Base-by-base conservation (phyloP, 2,329 filamentous ascomycete species). In the Pseudogymnoascus sp. region DNA sequence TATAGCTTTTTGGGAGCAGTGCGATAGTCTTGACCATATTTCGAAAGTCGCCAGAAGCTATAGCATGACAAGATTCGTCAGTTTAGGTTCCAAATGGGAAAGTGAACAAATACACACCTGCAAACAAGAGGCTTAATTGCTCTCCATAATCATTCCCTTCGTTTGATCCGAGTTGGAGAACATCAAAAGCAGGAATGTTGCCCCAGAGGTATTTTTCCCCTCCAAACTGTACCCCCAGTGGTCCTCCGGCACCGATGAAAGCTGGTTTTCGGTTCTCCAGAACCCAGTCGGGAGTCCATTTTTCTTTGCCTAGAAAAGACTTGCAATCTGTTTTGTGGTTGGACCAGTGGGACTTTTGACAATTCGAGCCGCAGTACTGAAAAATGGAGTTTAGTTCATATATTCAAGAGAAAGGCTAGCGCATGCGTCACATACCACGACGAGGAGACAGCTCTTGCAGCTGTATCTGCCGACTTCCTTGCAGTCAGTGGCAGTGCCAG, bases 41-140 rank as follows among this genome's bases (percentile, higher is more conserved):
- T 41, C 78, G 70, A 5, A 76, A 61, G 63, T 80, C 77, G 5
- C 76, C 78, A 8, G 78, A 80, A 4, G 76, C 79, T 79, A 60
- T 59, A 6, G 52, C n/a, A 55, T 21, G 37, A 62, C 49, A 8
- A 55, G 59, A 59, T 14, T 52, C 31, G 35, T 59, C 33, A n/a
- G 62, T 45, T 12, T 58, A n/a, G 28, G 58, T 52, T n/a, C 43
- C n/a, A 3, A 63, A 25, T 28, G 62, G 49, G 4, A 31, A 31
- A 31, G 28, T 31, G 28, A 31, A 31, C 28, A 31, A 31, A 31
- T 31, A 67, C 6, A 69, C 64, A 64, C 62, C 64, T 71, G 72
- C 71, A 2, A 75, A 75, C 40, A 77, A 78, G 1, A 77, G 68
- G 0, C 78, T 60, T 0, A 31, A 49, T 1, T 75, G 55, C 21